Base-by-base conservation (phyloP, 1,284 basidiomycete genomes). In the Fomitiporia mediterranea region DNA sequence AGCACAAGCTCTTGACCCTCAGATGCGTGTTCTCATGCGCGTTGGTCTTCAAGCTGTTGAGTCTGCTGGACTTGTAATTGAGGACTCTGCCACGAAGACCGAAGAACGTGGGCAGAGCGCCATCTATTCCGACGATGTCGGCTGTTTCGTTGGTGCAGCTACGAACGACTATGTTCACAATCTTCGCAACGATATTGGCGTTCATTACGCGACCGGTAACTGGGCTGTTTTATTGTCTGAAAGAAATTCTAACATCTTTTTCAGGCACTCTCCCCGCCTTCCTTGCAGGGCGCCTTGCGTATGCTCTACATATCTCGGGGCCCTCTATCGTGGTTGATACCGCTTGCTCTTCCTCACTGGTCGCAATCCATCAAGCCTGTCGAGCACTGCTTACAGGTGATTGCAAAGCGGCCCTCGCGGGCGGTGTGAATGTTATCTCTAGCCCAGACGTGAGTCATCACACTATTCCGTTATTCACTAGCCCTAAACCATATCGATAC, bases 261-360 rank as follows among this genome's bases (percentile, higher is more conserved):
- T 60, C n/a, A 88, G 86, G 86, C 7, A 89, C 82, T 0, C 64
- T 89, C 35, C 76, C 72, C 38, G 78, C 85, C 3, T 89, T 89
- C 65, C 69, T 88, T 32, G 84, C 83, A 56, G 86, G 86, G 23
- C 81, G 84, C 30, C 74, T 89, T 52, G 84, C 86, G 0, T 83
- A 86, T 61, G 81, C 78, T 2, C 80, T 87, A 72, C 74, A 80
- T 58, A 73, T 86, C 51, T 73, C 82, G 37, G 86, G 86, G 0
- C 86, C 86, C 3, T 87, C 86, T 0, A 68, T 86, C 13, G 83
- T 85, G 0, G 67, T 87, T 38, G 84, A 89, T 60, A 89, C 86
- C 0, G 84, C 85, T 1, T 89, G 86, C 65, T 88, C 85, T 4
- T 84, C 84, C 5, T 86, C 84, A 3, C 70, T 76, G 32, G 79